These are phyloP conservation scores for Niveomyces coronatus DNA, from an alignment of 2,329 filamentous ascomycete genomes.

Conservation along the genomic window DNA sequence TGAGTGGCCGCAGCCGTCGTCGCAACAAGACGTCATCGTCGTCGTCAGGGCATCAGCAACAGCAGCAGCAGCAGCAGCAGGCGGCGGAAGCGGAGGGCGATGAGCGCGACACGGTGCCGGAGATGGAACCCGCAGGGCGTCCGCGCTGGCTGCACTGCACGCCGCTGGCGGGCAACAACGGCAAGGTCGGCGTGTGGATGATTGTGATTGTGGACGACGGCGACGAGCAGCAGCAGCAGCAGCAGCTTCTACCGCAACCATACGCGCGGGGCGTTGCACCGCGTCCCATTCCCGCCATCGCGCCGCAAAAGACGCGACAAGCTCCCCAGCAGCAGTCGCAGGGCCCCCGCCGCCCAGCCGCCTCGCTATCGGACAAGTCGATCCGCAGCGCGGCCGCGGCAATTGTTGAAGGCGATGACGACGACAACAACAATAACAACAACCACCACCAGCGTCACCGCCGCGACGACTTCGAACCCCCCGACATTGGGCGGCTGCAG, in stretches of 20 bases:
- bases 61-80: no score
- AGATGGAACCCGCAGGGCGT: constrained; percentile 37
- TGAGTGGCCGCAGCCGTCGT: constrained; percentile 23
- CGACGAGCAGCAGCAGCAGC: no score
- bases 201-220: constrained; percentile 62
- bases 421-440: no score
- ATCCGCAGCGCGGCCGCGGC: background rate
- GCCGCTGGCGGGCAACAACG: constrained; percentile 54
- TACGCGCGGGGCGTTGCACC: constrained; percentile 1
- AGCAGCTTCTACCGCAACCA: background rate
- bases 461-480: no score
- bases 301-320: no score
- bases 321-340: background rate
- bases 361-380: background rate
- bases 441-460: no score
- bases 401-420: background rate
- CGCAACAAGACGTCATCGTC: no score
- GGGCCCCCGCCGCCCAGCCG: background rate
- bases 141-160: constrained; percentile 69
- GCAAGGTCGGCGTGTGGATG: constrained; percentile 68
- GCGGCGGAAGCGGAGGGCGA: constrained; percentile 12
- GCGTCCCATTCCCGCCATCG: background rate
- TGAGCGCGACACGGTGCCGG: constrained; percentile 9
- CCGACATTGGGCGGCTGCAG: no score
- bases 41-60: no score